A percentile compares a stretch with the other conserved stretches of the same genome.
phyloP scores from a whole-genome alignment of 2,329 filamentous ascomycete genomes.

The Pestalotiopsis sp. region DNA sequence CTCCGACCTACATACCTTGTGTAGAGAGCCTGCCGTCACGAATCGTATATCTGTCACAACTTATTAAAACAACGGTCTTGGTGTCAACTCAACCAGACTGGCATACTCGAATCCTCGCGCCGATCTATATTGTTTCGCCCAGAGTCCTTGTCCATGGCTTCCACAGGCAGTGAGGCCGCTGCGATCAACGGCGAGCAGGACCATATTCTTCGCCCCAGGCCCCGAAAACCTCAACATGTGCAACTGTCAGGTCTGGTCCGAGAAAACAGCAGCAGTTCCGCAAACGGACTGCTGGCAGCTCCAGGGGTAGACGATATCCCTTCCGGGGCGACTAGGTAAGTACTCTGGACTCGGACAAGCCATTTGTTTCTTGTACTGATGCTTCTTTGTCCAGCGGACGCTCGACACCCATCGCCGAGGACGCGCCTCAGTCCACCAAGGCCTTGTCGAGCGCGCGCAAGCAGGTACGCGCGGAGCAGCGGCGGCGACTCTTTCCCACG shows the following conservation, averaged over 20 bases:
- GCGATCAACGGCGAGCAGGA: conserved; percentile 33
- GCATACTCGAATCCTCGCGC: not conserved
- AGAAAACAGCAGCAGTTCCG: conserved; percentile 38
- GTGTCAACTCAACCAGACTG: not conserved
- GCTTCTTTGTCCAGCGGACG: conserved; percentile 60
- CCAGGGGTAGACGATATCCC: not conserved
- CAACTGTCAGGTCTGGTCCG: conserved; percentile 47
- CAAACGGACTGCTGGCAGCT: conserved; percentile 25
- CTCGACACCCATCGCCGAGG: conserved; percentile 80
- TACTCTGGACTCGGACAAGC: conserved; percentile 11
- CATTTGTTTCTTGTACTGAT: conserved; percentile 9
- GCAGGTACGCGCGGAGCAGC: conserved; percentile 77
- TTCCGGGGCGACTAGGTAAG: not conserved
- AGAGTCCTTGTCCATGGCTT: conserved; percentile 10
- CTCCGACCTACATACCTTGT: not conserved
- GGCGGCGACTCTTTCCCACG: conserved; percentile 84
- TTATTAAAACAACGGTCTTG: not conserved
- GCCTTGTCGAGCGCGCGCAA: conserved; percentile 84
- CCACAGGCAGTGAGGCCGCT: conserved; percentile 14
- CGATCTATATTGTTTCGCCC: not conserved
- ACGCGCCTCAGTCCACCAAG: conserved; percentile 90
- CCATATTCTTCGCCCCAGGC: conserved; percentile 48
- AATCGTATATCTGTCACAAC: not conserved
- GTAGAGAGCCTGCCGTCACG: not conserved
- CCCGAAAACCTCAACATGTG: conserved; percentile 49